phyloP scores from a whole-genome alignment of 139 green algal genomes.

The Prasinococcaceae sp. region DNA sequence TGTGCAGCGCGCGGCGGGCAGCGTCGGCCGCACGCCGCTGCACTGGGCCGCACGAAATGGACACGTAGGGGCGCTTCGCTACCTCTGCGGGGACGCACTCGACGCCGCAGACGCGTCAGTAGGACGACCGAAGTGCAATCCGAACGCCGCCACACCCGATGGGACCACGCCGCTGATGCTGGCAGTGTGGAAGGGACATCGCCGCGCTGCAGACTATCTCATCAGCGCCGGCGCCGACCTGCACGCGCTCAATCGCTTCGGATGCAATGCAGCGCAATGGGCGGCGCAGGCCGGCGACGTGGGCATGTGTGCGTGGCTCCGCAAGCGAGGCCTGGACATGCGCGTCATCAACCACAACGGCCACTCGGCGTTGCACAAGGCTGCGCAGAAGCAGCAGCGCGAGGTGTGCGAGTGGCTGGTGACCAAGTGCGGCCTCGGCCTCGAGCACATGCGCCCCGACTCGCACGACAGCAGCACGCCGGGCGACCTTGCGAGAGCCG shows the following conservation, averaged over 20 bases:
- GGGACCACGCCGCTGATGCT: constrained; percentile 17
- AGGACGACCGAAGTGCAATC: too few relatives aligned
- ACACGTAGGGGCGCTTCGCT: constrained; percentile 5
- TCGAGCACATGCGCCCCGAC: neutral
- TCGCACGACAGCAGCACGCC: constrained; percentile 18
- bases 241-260: constrained; percentile 8
- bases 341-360: constrained; percentile 8
- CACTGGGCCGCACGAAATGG: constrained; percentile 21
- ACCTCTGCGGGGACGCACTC: neutral
- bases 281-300: neutral
- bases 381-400: constrained; percentile 7
- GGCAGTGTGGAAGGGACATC: constrained; percentile 15
- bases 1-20: neutral
- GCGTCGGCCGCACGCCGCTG: constrained; percentile 13
- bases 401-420: constrained; percentile 18
- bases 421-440: neutral
- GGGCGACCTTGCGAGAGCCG: constrained; percentile 13
- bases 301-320: neutral
- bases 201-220: constrained; percentile 6
- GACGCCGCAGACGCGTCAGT: constrained; percentile 8
- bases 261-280: constrained; percentile 18
- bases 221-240: neutral
- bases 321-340: neutral
- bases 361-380: constrained; percentile 9
- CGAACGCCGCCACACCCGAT: too few relatives aligned